Evolutionary conservation across 176 grass and related monocot genomes (phyloP).

Genomic region (Cenchrus americanus): DNA sequence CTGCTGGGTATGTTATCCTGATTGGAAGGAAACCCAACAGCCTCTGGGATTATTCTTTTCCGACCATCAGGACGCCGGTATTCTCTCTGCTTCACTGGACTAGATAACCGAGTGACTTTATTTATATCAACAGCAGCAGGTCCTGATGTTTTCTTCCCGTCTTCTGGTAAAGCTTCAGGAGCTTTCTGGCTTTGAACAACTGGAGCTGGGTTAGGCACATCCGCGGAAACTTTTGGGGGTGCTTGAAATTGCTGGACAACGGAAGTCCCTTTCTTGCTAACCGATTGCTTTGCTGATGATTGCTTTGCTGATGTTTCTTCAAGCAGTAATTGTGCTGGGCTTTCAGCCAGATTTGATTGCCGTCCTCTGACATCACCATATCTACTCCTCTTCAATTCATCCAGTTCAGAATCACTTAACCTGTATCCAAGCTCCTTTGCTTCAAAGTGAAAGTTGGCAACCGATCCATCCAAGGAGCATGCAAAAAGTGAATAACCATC

Average conservation of each 20-base stretch:
- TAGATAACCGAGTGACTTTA: constrained; percentile 65
- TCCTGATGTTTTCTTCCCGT: constrained; percentile 56
- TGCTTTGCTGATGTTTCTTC: constrained; percentile 87
- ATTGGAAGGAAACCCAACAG: constrained; percentile 79
- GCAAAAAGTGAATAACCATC: constrained; percentile 96
- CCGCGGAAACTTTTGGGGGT: constrained; percentile 53
- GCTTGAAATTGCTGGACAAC: constrained; percentile 58
- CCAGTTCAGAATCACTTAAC: constrained; percentile 86
- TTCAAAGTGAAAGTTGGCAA: constrained; percentile 92
- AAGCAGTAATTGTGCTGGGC: constrained; percentile 75
- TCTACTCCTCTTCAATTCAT: constrained; percentile 90
- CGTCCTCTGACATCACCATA: constrained; percentile 95
- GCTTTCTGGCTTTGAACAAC: constrained; percentile 60
- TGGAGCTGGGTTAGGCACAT: constrained; percentile 46
- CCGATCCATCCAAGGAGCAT: constrained; percentile 93
- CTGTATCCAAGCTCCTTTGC: constrained; percentile 90
- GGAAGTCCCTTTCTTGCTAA: constrained; percentile 56
- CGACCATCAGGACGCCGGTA: constrained; percentile 92
- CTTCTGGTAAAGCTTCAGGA: constrained; percentile 61
- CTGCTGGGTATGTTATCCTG: constrained; percentile 67
- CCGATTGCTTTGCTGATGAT: constrained; percentile 74
- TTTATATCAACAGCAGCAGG: constrained; percentile 54
- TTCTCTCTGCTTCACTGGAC: constrained; percentile 94
- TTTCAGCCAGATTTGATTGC: constrained; percentile 95
- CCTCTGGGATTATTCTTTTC: constrained; percentile 99